A percentile compares a stretch with the other conserved stretches of the same genome.
These are phyloP conservation scores for Aureobasidium subglaciale DNA, from an alignment of 2,329 filamentous ascomycete genomes.

Conservation along the genomic window DNA sequence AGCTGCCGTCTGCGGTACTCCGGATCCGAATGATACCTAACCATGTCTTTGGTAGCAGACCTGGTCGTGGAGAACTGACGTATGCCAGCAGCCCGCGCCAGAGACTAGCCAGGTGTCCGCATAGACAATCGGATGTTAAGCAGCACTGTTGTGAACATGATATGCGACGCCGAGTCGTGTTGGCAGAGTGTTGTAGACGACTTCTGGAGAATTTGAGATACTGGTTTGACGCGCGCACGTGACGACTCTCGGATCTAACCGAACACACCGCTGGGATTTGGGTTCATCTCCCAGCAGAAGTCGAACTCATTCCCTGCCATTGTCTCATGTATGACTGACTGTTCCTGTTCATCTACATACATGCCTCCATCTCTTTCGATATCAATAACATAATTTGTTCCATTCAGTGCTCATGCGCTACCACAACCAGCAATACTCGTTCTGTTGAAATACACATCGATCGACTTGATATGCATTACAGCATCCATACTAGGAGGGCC, in stretches of 20 bases:
- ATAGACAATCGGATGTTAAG: not conserved
- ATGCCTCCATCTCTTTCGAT: not conserved
- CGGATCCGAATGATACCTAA: not conserved
- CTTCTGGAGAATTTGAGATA: no score
- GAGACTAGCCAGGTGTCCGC: not conserved
- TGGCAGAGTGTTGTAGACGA: no score
- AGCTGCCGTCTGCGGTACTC: not conserved
- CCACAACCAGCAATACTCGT: conserved; percentile 12
- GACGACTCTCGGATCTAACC: no score
- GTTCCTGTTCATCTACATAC: not conserved
- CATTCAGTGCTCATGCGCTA: not conserved
- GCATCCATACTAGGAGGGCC: conserved; percentile 61
- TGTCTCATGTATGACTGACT: no score
- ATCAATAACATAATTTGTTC: not conserved
- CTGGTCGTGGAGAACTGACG: not conserved
- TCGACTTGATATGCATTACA: conserved; percentile 58
- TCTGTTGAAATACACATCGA: conserved; percentile 71
- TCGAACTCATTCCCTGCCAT: no score
- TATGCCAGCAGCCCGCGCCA: not conserved
- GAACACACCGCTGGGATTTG: no score
- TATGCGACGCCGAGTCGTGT: not conserved
- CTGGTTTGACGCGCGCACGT: no score
- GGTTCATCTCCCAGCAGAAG: no score
- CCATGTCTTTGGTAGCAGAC: not conserved
- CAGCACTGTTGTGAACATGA: not conserved